Conservation (phyloP, 2,329 filamentous ascomycete genomes). For the Sordariomycetes sp. region DNA sequence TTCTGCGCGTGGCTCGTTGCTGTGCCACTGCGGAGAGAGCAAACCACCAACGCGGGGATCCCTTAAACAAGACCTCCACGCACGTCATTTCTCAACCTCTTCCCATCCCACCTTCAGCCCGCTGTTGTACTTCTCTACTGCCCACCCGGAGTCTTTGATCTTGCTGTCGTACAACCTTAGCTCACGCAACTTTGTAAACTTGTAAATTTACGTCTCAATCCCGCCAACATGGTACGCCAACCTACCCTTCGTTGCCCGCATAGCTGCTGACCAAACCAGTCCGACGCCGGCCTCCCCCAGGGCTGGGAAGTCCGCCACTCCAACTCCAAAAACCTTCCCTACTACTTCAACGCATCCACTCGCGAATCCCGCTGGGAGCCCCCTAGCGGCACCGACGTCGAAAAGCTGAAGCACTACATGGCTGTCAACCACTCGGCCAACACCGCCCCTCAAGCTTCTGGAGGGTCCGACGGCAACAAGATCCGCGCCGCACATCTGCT, state of each 20-base stretch:
- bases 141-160: no score
- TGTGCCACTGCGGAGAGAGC: no score
- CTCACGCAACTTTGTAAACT: neutral
- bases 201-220: no score
- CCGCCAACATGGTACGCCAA: conserved; percentile 1
- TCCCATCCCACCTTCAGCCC: no score
- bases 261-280: conserved; percentile 24
- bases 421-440: conserved; percentile 67
- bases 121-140: no score
- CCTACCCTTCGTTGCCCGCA: conserved; percentile 1
- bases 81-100: no score
- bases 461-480: conserved; percentile 57
- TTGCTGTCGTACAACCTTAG: neutral
- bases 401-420: conserved; percentile 93
- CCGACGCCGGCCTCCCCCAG: conserved; percentile 71
- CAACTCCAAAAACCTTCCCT: conserved; percentile 96
- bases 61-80: no score
- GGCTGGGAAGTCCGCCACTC: conserved; percentile 96
- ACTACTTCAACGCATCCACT: conserved; percentile 88
- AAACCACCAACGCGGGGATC: no score
- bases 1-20: no score
- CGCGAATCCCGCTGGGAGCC: conserved; percentile 95
- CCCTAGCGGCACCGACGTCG: conserved; percentile 76
- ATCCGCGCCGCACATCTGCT: conserved; percentile 89
- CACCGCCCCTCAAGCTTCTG: conserved; percentile 27